Conservation (phyloP, 2,329 filamentous ascomycete genomes). For the Fusarium devonianum region DNA sequence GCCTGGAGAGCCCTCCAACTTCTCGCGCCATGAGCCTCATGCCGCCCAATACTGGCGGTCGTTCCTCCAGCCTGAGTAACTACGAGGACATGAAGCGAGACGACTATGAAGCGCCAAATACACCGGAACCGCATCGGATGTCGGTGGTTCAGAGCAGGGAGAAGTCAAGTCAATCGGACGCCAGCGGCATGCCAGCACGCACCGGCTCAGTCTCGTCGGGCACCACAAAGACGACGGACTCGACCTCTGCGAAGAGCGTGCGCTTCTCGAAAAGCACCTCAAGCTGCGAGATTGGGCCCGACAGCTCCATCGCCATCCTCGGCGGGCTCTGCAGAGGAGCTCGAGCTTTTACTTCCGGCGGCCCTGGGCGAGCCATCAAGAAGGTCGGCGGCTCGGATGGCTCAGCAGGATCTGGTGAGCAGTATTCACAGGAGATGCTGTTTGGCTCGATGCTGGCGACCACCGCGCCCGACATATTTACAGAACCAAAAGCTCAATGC, state of each 20-base stretch:
- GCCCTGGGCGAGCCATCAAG: constrained; percentile 48
- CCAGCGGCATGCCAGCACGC: neutral
- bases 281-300: constrained; percentile 38
- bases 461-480: constrained; percentile 19
- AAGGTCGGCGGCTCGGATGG: constrained; percentile 32
- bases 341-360: constrained; percentile 45
- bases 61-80: neutral
- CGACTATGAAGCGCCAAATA: too few relatives aligned
- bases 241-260: neutral
- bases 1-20: neutral
- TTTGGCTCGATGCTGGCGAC: constrained; percentile 22
- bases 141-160: neutral
- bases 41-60: neutral
- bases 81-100: too few relatives aligned
- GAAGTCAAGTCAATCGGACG: neutral
- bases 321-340: constrained; percentile 52
- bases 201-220: neutral
- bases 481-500: constrained; percentile 36
- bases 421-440: constrained; percentile 10
- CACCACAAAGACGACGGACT: constrained; percentile 2
- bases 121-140: neutral
- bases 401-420: neutral
- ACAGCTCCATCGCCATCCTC: constrained; percentile 47
- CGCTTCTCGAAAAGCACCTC: neutral
- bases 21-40: neutral